Base-by-base conservation (phyloP, 176 grass and related monocot genomes). In the Microstegium vimineum region DNA sequence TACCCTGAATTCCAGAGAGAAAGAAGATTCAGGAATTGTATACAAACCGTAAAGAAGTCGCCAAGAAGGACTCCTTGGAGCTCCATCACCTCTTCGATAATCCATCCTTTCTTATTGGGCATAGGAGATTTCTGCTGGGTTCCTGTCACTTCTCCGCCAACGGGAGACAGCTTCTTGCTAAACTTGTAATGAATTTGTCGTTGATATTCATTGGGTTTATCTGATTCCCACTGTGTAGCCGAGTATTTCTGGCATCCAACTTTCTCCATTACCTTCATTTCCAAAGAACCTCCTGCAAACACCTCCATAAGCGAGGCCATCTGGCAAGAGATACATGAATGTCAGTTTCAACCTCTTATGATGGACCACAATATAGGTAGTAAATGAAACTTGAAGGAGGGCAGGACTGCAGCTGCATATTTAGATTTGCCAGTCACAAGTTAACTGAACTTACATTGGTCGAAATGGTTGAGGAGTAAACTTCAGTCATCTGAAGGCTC, bases 41-140 rank as follows among this genome's bases (percentile, higher is more conserved):
- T 67, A 81, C 93, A 76, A 80, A 98, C 96, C 84, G 88, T 98
- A 83, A 93, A 98, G 80, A 87, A 93, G 85, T 95, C 93, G 4
- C 90, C 96, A 26, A 98, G 92, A 33, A 98, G 75, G 40, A 98
- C 90, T 22, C 96, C 90, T 87, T 93, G 95, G 59, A 95, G 90
- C 43, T 92, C 86, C 89, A 85, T 91, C 63, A 92, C 90, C 79
- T 98, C 93, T 77, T 98, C 93, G 60, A 98, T 90, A 75, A 90
- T 78, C 93, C 96, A 98, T 37, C 96, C 96, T 65, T 86, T 90
- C 42, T 83, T 91, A 90, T 91, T 88, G 70, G 87, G 75, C 75
- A 95, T 80, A 74, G 72, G 89, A 81, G 89, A 84, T 73, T 95
- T 98, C 73, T 91, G 87, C 74, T 98, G 96, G 14, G 87, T 93